Base-by-base conservation (phyloP, 371 early-diverging fungal genomes). In the Parasitella parasitica region DNA sequence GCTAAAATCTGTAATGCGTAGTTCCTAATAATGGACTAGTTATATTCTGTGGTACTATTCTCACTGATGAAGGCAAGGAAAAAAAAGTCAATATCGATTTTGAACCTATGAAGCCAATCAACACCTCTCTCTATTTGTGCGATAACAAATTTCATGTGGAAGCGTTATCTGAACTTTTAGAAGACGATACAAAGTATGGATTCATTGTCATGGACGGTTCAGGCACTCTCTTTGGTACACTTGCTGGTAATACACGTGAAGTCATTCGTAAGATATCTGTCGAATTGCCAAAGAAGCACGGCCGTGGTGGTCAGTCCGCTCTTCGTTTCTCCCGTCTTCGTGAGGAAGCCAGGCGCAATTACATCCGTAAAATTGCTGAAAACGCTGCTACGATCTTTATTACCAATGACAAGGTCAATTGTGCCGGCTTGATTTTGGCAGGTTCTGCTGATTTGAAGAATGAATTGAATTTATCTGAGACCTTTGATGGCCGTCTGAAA, bases 131-230 rank as follows among this genome's bases (percentile, higher is more conserved):
- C 55, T 99, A 99, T 77, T 87, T 98, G 67, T 99, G 99, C 81
- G 99, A 99, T 83, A 99, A 98, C 88, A 97, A 97, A 79, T 99
- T 99, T 89, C 99, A 99, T 72, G 97, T 97, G 2, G 98, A 99
- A 69, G 94, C 96, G 8, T 80, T 98, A 28, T 80, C 90, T 9
- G 95, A 95, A 74, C 81, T 98, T 60, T 85, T 99, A 54, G 99
- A 99, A 72, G 86, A 92, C 32, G 99, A 99, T 86, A 86, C 91
- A 73, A 94, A 93, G 73, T 99, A 97, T 75, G 99, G 99, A 30
- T 99, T 99, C 78, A 98, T 99, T 72, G 88, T 99, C 61, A 98
- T 99, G 92, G 99, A 99, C 78, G 99, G 99, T 87, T 95, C 95
- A 79, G 97, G 98, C 50, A 81, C 97, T 6, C 80, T 99, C 51